Conservation (phyloP, 73 alveolate genomes). For the Paramecium biaurelia region DNA sequence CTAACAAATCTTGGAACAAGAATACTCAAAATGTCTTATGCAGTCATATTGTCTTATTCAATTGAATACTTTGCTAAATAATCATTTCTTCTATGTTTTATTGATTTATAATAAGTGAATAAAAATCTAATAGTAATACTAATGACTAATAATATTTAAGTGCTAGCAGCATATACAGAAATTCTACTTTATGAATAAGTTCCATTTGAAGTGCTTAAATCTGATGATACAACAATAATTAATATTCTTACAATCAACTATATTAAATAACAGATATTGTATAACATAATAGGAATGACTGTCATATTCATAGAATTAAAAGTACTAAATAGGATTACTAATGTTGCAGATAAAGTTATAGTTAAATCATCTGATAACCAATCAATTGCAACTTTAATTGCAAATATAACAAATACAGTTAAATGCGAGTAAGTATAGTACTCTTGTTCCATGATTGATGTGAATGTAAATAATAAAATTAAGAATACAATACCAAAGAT, state of each 20-base stretch:
- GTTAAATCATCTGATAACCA: conserved; percentile 7
- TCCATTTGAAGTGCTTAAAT: not conserved
- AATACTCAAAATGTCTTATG: conserved; percentile 35
- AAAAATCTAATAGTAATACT: conserved; percentile 11
- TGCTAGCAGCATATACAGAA: conserved; percentile 17
- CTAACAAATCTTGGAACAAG: conserved; percentile 63
- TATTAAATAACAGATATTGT: conserved; percentile 6
- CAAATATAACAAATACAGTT: not conserved
- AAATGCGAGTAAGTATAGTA: conserved; percentile 19
- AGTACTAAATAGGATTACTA: not conserved
- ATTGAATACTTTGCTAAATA: conserved; percentile 42
- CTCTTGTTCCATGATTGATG: not conserved
- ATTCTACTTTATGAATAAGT: not conserved
- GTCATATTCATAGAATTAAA: conserved; percentile 40
- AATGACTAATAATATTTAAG: not conserved
- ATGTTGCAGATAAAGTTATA: not conserved
- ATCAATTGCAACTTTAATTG: not conserved
- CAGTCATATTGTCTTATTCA: conserved; percentile 37
- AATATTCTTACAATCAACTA: not conserved
- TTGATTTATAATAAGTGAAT: conserved; percentile 25
- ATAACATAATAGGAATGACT: conserved; percentile 16
- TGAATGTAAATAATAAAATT: not conserved
- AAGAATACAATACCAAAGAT: not conserved
- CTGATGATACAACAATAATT: not conserved
- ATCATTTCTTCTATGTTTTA: conserved; percentile 35